Evolutionary conservation across 805 yeast genomes (phyloP), one percentile per base, ranked within the genome.

Genomic region (Scheffersomyces coipomensis): DNA sequence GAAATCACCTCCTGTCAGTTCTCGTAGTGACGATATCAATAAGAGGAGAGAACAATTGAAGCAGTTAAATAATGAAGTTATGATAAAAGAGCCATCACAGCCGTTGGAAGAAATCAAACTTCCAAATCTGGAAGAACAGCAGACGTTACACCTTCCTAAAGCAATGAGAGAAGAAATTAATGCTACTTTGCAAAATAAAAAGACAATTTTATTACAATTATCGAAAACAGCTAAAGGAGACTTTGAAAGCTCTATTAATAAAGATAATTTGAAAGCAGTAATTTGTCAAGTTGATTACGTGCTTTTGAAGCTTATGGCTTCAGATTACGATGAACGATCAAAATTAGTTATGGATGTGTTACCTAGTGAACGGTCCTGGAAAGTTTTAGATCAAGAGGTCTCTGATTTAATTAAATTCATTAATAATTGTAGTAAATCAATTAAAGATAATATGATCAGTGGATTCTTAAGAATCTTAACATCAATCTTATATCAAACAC

Each of bases 311-410:
- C 51, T 59, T 39, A 51, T 63, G 2, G 45, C 66, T 0, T 55
- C 51, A 40, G 64, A 61, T 38, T 60, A 48, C 34, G 68, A 64
- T 39, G 69, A 64, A 29, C 48, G 57, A 29, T 52, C 59, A 37
- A 62, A 60, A 43, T 39, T 50, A 9, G 41, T 56, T 2, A 45
- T 53, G 34, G 51, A 47, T 16, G 53, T 56, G 4, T 43, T 54
- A 23, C 62, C 65, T 9, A 57, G 58, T 46, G 66, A 58, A 39
- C 44, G 63, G 33, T 47, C 52, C 29, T 65, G 71, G 71, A 56
- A 52, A 26, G 21, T 40, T 7, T 38, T 56, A 18, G 52, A 55
- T 33, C 41, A 43, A 25, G 66, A 62, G 21, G 48, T 58, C 6
- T 33, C 41, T 5, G 42, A 38, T 12, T 39, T 59, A 8, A 53